Evolutionary conservation across 306 rosid species (phyloP), one percentile per base, ranked within the genome.

Genomic region (Fagus sylvatica): DNA sequence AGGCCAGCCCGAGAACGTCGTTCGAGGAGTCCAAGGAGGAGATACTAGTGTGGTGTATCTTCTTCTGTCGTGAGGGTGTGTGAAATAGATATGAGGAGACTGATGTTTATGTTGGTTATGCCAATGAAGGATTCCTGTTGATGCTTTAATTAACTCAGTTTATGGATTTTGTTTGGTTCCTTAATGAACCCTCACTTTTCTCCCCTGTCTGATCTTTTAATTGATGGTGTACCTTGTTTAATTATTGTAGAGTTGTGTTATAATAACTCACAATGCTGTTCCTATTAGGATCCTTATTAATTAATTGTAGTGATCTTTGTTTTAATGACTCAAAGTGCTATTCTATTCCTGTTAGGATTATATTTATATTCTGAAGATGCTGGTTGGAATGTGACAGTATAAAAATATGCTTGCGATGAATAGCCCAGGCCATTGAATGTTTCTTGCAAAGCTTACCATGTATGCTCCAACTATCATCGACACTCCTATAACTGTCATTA

Each of bases 21-120:
- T 70, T 95, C 99, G 11, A 86, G 99, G 93, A 95, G 99, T 76
- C 99, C 98, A 7, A 79, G 98, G 85, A 91, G 96, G 83, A 91
- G 98, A 91, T 91, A 91, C 69, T 94, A 62, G 77, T 78, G 43
- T 22, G 39, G n/a, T 40, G 30, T 66, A 69, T 41, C 43, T 32
- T 32, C 15, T 77, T 73, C 71, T 2, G 6, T 70, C 39, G 48
- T 69, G 81, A 80, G 74, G 75, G 71, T 55, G 37, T 39, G 3
- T 74, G 82, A 72, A 69, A 73, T 84, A 73, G 53, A n/a, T 42
- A 75, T 42, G 49, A 41, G 59, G 83, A 40, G 72, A 53, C 66
- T 42, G 15, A 66, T 71, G 51, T 69, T 65, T 76, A 59, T 66
- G 77, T 55, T 30, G 17, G 68, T 13, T 49, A 64, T 1, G 12